phyloP scores from a whole-genome alignment of 495 filamentous ascomycete genomes.

The Penicillium ochrochloron region DNA sequence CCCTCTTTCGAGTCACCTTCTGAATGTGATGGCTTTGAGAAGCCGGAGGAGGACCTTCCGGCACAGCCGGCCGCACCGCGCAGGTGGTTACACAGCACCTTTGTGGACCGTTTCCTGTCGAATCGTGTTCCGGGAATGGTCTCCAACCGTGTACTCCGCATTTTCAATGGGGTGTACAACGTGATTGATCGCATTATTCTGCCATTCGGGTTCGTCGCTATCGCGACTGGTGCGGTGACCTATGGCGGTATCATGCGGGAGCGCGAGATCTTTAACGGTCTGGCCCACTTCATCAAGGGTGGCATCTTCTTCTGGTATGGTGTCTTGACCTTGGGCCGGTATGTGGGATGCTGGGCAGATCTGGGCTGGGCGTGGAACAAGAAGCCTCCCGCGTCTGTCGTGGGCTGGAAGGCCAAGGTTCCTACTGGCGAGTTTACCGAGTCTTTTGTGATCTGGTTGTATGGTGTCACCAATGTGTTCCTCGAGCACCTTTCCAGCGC shows the following conservation, averaged over 20 bases:
- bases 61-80: conserved; percentile 37
- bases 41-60: conserved; percentile 54
- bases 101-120: conserved; percentile 52
- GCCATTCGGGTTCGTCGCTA: conserved; percentile 64
- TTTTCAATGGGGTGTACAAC: conserved; percentile 61
- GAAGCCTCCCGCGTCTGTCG: conserved; percentile 64
- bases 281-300: conserved; percentile 95
- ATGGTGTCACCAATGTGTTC: conserved; percentile 89
- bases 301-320: conserved; percentile 97
- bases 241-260: conserved; percentile 73
- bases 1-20: conserved; percentile 57
- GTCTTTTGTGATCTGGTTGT: conserved; percentile 84
- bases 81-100: conserved; percentile 50
- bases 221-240: conserved; percentile 67
- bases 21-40: conserved; percentile 58
- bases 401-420: conserved; percentile 66
- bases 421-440: conserved; percentile 88
- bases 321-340: conserved; percentile 83
- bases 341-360: conserved; percentile 87
- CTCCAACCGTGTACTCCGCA: conserved; percentile 62
- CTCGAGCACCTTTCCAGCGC: conserved; percentile 81
- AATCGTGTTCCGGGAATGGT: conserved; percentile 59
- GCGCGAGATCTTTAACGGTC: conserved; percentile 73
- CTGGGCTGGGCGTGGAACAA: conserved; percentile 97
- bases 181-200: conserved; percentile 66